Percentiles rank a stretch among this genome's conserved stretches.
phyloP scores from a whole-genome alignment of 2,329 filamentous ascomycete genomes.

The Ophiostoma pallidulum region DNA sequence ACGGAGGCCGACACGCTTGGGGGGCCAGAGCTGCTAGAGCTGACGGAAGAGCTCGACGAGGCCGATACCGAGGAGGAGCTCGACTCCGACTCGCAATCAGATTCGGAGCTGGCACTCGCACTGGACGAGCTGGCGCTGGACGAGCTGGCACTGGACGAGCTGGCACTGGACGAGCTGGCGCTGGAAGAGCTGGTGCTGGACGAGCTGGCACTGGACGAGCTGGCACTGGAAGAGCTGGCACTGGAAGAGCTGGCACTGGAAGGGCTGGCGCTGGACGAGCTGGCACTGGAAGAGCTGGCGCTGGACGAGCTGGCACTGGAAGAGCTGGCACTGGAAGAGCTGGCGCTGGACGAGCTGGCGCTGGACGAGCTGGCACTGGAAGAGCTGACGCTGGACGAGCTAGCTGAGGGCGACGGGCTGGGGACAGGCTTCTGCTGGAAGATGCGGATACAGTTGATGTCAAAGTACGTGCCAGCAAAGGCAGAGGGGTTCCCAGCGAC shows the following conservation, averaged over 20 bases:
- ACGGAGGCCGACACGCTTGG: not conserved
- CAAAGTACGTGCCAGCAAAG: constrained; percentile 32
- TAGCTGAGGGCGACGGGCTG: not conserved
- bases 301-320: not conserved
- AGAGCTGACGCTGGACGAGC: not conserved
- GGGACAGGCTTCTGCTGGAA: constrained; percentile 4
- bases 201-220: not conserved
- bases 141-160: too few species aligned
- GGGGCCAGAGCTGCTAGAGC: not conserved
- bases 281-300: constrained; percentile 3
- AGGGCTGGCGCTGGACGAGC: not conserved
- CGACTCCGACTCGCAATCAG: not conserved
- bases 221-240: too few species aligned
- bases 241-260: not conserved
- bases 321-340: not conserved
- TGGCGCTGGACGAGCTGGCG: not conserved
- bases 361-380: not conserved
- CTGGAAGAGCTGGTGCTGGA: not conserved
- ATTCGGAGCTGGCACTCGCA: not conserved
- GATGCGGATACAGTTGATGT: constrained; percentile 30
- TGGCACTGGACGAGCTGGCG: not conserved
- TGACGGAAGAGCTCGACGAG: not conserved
- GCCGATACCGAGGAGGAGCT: not conserved
- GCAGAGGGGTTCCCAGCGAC: constrained; percentile 28
- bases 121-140: not conserved